Evolutionary conservation across 345 rosid genomes (phyloP), one percentile per base, ranked within the genome.

Genomic region (Lepidium aucheri): DNA sequence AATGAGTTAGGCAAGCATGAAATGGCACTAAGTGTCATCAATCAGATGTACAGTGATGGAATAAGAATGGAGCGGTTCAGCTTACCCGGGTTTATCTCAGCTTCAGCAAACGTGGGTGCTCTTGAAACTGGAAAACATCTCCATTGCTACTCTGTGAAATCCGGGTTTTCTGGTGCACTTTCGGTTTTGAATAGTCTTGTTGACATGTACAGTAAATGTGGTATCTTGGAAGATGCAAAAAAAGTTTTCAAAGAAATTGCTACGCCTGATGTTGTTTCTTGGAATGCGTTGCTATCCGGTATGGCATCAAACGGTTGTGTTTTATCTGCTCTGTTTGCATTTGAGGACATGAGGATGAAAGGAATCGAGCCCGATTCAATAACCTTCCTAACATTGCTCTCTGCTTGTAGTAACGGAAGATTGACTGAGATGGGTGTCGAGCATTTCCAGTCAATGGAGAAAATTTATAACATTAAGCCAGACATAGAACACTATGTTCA

Each of bases 211-310:
- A 79, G 90, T 16, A 86, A 84, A 74, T 82, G 79, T 34, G 78
- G 86, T 58, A 60, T 39, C 58, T 33, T 77, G 56, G 32, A 42
- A 14, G 81, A 81, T 43, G 85, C 83, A 18, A 68, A 42, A 8
- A 76, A 68, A 56, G 80, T 77, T 43, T 85, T 89, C 60, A 41
- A 54, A 40, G 90, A 86, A 10, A 76, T 78, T 57, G 70, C 41
- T n/a, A 45, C 49, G 30, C 85, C 93, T n/a, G 80, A 86, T 65
- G 80, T 62, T 10, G 79, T 86, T 42, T 89, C 93, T 1, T 86
- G 93, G 96, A 89, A 86, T 8, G 77, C 77, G 14, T 68, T 89
- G 78, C 77, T 89, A 62, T 78, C 86, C 36, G 83, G 78, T 45
- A 74, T 89, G 68, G 84, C 84, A 57, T 80, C 83, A 3, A 79